phyloP scores from a whole-genome alignment of 305 asterid species.

The Stenogyne calaminthoides region DNA sequence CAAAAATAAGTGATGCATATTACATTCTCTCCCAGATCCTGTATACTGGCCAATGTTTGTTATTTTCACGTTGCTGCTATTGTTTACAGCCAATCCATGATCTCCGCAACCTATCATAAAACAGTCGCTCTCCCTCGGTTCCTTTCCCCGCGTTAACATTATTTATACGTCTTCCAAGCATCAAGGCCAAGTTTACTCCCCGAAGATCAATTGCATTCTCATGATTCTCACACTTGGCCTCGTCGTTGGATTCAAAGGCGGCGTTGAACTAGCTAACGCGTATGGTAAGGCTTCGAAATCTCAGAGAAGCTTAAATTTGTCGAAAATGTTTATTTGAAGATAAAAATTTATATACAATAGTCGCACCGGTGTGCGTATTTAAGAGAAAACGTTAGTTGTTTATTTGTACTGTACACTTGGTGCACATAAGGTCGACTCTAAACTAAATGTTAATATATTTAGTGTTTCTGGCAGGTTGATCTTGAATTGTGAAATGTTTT shows the following conservation, averaged over 20 bases:
- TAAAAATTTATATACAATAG: no score
- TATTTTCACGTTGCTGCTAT: constrained; percentile 48
- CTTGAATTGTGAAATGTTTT: no score
- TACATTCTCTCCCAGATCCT: no score
- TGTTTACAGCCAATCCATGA: constrained; percentile 56
- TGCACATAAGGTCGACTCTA: no score
- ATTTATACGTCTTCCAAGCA: constrained; percentile 49
- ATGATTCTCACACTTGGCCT: constrained; percentile 44
- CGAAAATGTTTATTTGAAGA: no score
- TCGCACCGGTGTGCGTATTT: no score
- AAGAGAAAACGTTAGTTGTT: no score
- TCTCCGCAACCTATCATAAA: constrained; percentile 48
- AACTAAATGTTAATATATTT: no score
- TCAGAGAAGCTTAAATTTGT: background rate
- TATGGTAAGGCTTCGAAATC: constrained; percentile 29
- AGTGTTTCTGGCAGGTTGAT: no score
- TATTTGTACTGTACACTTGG: no score
- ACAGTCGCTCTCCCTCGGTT: constrained; percentile 45
- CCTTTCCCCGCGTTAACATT: constrained; percentile 46
- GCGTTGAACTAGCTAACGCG: constrained; percentile 49
- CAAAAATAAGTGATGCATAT: no score
- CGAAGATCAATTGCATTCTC: constrained; percentile 44
- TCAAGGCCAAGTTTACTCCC: constrained; percentile 49
- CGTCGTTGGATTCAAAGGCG: constrained; percentile 46
- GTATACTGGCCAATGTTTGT: constrained; percentile 48